Base-by-base conservation (phyloP, 1,284 basidiomycete species). In the Moesziomyces aphidis region DNA sequence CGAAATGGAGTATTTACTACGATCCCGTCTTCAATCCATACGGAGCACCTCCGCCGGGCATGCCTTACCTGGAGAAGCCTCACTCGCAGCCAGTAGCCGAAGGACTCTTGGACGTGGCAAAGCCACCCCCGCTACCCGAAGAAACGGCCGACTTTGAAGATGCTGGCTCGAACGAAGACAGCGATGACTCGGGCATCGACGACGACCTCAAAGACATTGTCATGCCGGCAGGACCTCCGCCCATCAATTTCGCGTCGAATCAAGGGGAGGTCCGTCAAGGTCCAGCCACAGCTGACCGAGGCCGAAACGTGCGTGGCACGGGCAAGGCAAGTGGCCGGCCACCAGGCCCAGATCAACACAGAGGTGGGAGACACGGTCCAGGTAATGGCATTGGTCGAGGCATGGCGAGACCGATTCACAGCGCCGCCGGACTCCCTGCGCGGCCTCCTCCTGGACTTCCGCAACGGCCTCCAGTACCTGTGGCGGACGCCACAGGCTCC, bases 11-110 rank as follows among this genome's bases (percentile, higher is more conserved):
- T 85, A 88, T 95, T 46, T 97, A 97, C 85, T 97, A 94, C 85
- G 93, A 98, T 78, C 89, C 92, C 39, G 89, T 94, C 54, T 91
- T 96, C 89, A 98, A 98, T 83, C 94, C 94, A 8, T 95, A 89
- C 83, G 95, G 95, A 26, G 93, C 94, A n/a, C 90, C 95, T 22
- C 95, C 95, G 22, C 95, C 95, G 10, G 95, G 95, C 9, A 93
- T 97, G 94, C 94, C 93, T 10, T 97, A 97, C 85, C 86, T 89
- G 52, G 94, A 97, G 83, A 88, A 76, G 48, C 57, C 73, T 5
- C 55, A 75, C 26, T 56, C 58, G 24, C 73, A 75, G 59, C 58
- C 71, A 0, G 50, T 75, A 0, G 54, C 54, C 3, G 73, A 75
- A 59, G 73, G 73, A 22, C 63, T 75, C 13, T 55, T 76, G 28